Evolutionary conservation across 805 yeast species (phyloP).

Genomic region (Zygoascus tannicola): DNA sequence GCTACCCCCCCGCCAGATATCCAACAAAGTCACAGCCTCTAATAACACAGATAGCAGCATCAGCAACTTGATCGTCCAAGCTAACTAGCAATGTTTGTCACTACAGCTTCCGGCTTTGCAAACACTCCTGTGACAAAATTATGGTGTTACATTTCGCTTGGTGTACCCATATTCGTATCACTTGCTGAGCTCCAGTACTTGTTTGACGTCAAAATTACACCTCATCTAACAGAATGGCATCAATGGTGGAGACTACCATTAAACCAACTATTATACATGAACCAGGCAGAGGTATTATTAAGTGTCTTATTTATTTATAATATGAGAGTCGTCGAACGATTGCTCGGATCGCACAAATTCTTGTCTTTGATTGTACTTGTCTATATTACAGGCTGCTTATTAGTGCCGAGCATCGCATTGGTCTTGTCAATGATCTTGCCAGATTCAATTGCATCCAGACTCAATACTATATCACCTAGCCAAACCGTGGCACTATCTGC

Average conservation of each 20-base stretch:
- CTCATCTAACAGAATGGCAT: conserved; percentile 29
- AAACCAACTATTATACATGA: conserved; percentile 25
- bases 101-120: conserved; percentile 32
- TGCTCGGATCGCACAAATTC: conserved; percentile 31
- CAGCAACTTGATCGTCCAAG: no score
- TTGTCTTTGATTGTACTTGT: conserved; percentile 23
- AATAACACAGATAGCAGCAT: no score
- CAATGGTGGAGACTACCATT: conserved; percentile 30
- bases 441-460: conserved; percentile 3
- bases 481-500: conserved; percentile 31
- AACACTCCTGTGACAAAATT: conserved; percentile 30
- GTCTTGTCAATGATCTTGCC: conserved; percentile 8
- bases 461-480: conserved; percentile 25
- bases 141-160: conserved; percentile 19
- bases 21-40: no score
- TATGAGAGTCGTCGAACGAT: conserved; percentile 32
- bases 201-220: conserved; percentile 26
- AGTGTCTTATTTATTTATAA: conserved; percentile 31
- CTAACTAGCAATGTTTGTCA: conserved; percentile 27
- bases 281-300: conserved; percentile 32
- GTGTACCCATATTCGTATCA: conserved; percentile 29
- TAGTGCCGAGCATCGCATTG: conserved; percentile 17
- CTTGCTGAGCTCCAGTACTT: conserved; percentile 31
- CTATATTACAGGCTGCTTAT: conserved; percentile 13
- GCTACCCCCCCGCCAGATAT: no score